Evolutionary conservation across 1,284 basidiomycete species (phyloP).

Genomic region (Puccinia novopanici): DNA sequence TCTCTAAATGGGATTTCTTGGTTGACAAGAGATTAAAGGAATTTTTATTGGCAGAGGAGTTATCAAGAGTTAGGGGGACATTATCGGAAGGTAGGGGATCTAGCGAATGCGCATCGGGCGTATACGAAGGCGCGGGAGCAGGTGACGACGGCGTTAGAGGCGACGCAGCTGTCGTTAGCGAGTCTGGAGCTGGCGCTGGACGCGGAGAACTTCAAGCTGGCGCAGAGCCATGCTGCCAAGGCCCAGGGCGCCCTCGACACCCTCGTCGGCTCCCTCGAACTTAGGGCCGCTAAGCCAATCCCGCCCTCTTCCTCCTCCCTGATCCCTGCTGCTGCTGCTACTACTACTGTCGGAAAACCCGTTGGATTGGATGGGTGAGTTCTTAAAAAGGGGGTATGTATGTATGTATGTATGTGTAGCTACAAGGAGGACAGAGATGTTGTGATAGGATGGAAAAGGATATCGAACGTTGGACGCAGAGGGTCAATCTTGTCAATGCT

Average conservation of each 20-base stretch:
- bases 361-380: no score
- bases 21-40: no score
- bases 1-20: conserved; percentile 3
- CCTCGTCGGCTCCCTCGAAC: conserved; percentile 38
- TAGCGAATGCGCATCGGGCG: conserved; percentile 70
- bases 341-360: no score
- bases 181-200: conserved; percentile 68
- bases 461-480: conserved; percentile 55
- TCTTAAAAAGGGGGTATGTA: no score
- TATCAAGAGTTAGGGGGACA: conserved; percentile 79
- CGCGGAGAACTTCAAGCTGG: conserved; percentile 33
- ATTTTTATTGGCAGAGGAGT: conserved; percentile 66
- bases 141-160: conserved; percentile 78
- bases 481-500: conserved; percentile 75
- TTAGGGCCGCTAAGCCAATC: conserved; percentile 51
- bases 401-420: neutral
- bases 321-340: no score
- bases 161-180: conserved; percentile 80
- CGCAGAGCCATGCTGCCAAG: conserved; percentile 30
- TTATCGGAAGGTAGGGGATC: conserved; percentile 71
- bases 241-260: conserved; percentile 27
- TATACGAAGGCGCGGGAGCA: conserved; percentile 82
- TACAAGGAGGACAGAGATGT: no score
- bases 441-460: conserved; percentile 51
- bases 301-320: conserved; percentile 30